Base-by-base conservation (phyloP, 306 rosid genomes). In the Boehmeria nivea region DNA sequence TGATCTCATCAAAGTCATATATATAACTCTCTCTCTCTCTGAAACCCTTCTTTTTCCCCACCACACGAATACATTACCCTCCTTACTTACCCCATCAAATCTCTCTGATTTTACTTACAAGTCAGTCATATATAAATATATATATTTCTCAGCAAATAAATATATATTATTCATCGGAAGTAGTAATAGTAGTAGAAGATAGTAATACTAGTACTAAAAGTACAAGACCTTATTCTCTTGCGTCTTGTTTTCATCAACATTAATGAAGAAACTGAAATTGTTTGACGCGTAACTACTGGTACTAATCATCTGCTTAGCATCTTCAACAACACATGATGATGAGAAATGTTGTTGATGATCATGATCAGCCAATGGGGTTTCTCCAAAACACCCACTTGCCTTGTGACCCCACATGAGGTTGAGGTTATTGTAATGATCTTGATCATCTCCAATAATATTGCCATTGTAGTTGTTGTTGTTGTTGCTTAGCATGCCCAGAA, bases 81-180 rank as follows among this genome's bases (percentile, higher is more conserved):
- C 63, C 75, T 80, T 40, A 40, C 83, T 71, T 67, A 64, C 78
- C 80, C 79, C 83, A 66, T 87, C 97, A 85, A 72, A 78, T 85
- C 95, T 73, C 62, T 81, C 87, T 85, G 84, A 76, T 76, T 59
- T 78, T 47, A 76, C 88, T 72, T 74, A 40, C 69, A 81, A 40
- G 70, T 72, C 79, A 78, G 82, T 63, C 65, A 53, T 64, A 59
- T 11, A 40, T 5, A 40, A 40, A 40, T n/a, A 40, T 40, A 40
- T 12, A 11, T 12, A 40, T 31, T 67, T 45, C 38, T 27, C 38
- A 26, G 11, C 56, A 25, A 34, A 34, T n/a, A 47, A 20, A 51
- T 59, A 60, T 55, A 65, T 23, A 49, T 48, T 19, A 48, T 43
- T 9, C 9, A 31, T 31, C 36, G 36, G 36, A 40, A 40, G 12